Conservation (phyloP, 164 flowering plant species). For the Umbilicus rupestris region DNA sequence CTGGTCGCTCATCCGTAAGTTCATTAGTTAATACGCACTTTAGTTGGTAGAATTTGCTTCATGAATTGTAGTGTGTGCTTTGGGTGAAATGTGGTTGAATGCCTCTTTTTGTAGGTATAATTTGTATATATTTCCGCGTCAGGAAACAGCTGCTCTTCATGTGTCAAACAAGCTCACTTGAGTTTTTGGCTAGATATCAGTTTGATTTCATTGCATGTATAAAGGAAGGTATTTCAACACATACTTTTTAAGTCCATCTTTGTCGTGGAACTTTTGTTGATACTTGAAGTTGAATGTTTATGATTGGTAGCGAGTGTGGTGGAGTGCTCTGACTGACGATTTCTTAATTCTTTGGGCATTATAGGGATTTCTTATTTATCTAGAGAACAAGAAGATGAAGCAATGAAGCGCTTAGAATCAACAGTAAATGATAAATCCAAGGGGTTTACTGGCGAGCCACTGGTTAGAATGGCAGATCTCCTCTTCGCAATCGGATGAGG, state of each 20-base stretch:
- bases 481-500: constrained; percentile 71
- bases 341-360: constrained; percentile 28
- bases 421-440: constrained; percentile 21
- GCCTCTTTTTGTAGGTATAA: constrained; percentile 48
- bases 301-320: background rate
- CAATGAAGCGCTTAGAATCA: constrained; percentile 27
- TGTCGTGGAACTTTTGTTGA: background rate
- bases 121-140: constrained; percentile 83
- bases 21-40: background rate
- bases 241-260: background rate
- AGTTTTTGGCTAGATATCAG: constrained; percentile 76
- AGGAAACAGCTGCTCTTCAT: constrained; percentile 64
- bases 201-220: constrained; percentile 92
- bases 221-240: constrained; percentile 47
- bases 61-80: background rate
- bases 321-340: constrained; percentile 21
- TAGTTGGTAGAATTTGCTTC: background rate
- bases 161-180: constrained; percentile 81
- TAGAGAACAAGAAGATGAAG: constrained; percentile 79
- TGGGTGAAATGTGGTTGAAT: background rate
- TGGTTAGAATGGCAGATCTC: constrained; percentile 53
- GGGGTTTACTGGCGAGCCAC: constrained; percentile 16
- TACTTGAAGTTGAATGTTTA: background rate
- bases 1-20: constrained; percentile 83
- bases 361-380: constrained; percentile 98